Base-by-base conservation (phyloP, 202 grass and related monocot species). In the Alloteropsis angusta region DNA sequence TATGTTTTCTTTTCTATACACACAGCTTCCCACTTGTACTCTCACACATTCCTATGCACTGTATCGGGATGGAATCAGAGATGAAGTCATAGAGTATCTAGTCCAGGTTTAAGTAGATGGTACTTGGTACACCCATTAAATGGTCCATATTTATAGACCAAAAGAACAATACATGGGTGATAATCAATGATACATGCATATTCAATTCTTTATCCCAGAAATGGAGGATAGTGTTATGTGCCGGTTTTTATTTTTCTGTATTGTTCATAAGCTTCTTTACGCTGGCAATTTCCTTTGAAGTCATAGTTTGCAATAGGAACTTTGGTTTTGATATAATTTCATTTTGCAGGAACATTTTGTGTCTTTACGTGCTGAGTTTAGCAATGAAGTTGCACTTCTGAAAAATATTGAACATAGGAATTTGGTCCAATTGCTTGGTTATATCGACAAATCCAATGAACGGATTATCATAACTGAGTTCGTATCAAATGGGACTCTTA, bases 361-460 rank as follows among this genome's bases (percentile, higher is more conserved):
- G 66, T 74, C 81, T 82, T 75, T 95, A 74, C 85, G 84, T 8
- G 67, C 78, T 14, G 96, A 98, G 77, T 98, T 95, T 78, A 95
- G 84, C 80, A 98, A 93, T 46, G 92, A 98, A 90, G 91, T 95
- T 15, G 80, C 92, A 73, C 87, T 99, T 32, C 84, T 99, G 17
- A 95, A 91, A 68, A 99, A 74, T 84, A 91, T 99, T 72, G 96
- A 96, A 76, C 96, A 99, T 69, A 93, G 78, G 84, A 96, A 86
- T 79, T 87, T 99, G 87, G 96, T 99, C 52, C 88, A 89, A n/a
- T 84, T 99, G 78, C 86, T 99, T 77, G 96, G 96, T 46, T 96
- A 89, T 62, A 85, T 90, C 65, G 90, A 93, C 43, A 86, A 87
- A 75, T 79, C 58, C 82, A 91, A 89, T 74, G 96, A 98, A 69